Percentiles rank a stretch among this genome's conserved stretches.
These are phyloP conservation scores for Thymus mandschuricus DNA, from an alignment of 257 asterid species.

Conservation along the genomic window DNA sequence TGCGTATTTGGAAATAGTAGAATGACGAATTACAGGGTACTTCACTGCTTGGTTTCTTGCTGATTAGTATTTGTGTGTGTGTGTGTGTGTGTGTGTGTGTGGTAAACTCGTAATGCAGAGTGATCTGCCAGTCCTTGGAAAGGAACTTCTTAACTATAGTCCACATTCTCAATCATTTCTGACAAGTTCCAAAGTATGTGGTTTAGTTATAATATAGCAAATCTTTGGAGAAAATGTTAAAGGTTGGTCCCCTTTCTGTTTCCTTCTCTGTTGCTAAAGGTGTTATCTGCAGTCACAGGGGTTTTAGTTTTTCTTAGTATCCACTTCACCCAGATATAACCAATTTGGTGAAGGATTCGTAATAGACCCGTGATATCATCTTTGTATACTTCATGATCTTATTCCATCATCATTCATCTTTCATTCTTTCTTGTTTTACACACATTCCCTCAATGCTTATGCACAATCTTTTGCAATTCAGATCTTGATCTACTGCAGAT, in stretches of 20 bases:
- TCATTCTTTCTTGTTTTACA: neutral
- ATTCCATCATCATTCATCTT: neutral
- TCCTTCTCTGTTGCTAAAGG: neutral
- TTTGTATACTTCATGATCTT: neutral
- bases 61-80: neutral
- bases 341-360: constrained; percentile 5
- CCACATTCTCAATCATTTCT: neutral
- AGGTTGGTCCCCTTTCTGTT: neutral
- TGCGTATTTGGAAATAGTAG: neutral
- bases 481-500: constrained; percentile 87
- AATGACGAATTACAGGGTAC: neutral
- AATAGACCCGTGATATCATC: neutral
- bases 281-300: neutral
- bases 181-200: neutral
- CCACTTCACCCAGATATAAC: neutral
- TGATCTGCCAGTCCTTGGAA: neutral
- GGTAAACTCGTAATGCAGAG: constrained; percentile 10
- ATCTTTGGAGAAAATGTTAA: neutral
- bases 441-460: neutral
- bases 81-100: neutral
- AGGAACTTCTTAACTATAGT: neutral
- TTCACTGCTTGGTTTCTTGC: neutral
- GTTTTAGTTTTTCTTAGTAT: neutral
- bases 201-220: neutral
- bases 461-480: constrained; percentile 33